Base-by-base conservation (phyloP, 176 grass and related monocot species). In the Cenchrus americanus region DNA sequence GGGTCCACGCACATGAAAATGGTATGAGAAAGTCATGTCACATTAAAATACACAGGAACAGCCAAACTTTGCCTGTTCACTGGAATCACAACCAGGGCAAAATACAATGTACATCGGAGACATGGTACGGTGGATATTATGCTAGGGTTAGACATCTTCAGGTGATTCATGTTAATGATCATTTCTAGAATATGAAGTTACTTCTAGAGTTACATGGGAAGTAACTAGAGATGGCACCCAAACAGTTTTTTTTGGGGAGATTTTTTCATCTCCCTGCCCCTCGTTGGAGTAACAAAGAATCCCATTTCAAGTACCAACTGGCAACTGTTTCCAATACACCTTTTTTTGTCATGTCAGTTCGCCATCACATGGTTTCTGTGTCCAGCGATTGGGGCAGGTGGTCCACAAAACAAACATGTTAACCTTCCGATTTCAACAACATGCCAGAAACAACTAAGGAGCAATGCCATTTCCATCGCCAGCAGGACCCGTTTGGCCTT, bases 381-480 rank as follows among this genome's bases (percentile, higher is more conserved):
- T 54, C 76, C 61, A 60, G 74, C 69, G 75, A 78, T 79, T 10
- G 8, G 68, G 50, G 63, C 49, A 54, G 80, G 79, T 34, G 37
- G 24, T 86, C 49, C 43, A 58, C n/a, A 85, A 85, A 63, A 37
- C 34, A 37, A 21, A 68, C 74, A 63, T 74, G 21, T 65, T 76
- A 77, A 71, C 40, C 71, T 80, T 76, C 80, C 15, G 51, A 83
- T 37, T 64, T 43, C 61, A 78, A 78, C 64, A 60, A 73, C 57
- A 66, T 67, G 2, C 32, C 65, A 14, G 69, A 55, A 80, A 73
- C 32, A 26, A 62, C 43, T 84, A 90, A 80, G 54, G 76, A 60
- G 80, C 54, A 76, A 80, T 83, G 69, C 85, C 85, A 22, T 91
- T 91, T 24, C 76, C 50, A 69, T 80, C 75, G 68, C 75, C 84